Conservation (phyloP, 169 alveolate genomes). For the Babesia bigemina region DNA sequence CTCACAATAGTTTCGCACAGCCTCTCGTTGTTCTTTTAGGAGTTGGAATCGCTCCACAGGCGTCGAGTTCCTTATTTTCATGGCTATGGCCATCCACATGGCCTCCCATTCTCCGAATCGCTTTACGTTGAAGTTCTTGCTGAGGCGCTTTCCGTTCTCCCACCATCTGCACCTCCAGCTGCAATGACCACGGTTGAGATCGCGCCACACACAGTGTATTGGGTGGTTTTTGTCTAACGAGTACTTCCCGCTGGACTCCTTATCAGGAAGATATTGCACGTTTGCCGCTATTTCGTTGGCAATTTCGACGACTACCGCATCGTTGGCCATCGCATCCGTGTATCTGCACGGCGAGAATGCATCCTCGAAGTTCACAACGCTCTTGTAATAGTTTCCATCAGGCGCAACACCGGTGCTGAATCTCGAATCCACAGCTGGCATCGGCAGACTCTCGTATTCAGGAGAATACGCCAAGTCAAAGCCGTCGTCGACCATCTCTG, state of each 20-base stretch:
- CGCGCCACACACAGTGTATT: constrained; percentile 81
- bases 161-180: constrained; percentile 84
- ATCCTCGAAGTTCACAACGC: constrained; percentile 7
- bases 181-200: constrained; percentile 77
- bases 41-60: constrained; percentile 74
- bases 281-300: constrained; percentile 75
- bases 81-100: constrained; percentile 78
- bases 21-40: constrained; percentile 79
- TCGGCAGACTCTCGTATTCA: constrained; percentile 1
- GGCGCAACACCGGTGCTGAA: background rate
- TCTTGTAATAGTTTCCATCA: background rate
- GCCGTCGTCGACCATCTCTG: constrained; percentile 27
- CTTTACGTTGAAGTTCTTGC: constrained; percentile 78
- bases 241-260: constrained; percentile 72
- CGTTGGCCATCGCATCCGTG: constrained; percentile 15
- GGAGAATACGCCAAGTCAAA: constrained; percentile 28
- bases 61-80: constrained; percentile 74
- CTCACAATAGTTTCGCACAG: constrained; percentile 65
- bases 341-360: background rate
- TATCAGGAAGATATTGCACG: constrained; percentile 72
- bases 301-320: constrained; percentile 69
- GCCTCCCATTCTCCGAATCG: constrained; percentile 78
- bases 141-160: constrained; percentile 79
- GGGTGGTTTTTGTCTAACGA: constrained; percentile 77
- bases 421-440: background rate